Conservation (phyloP, 208 protist genomes). For the Acanthamoeba royreba region DNA sequence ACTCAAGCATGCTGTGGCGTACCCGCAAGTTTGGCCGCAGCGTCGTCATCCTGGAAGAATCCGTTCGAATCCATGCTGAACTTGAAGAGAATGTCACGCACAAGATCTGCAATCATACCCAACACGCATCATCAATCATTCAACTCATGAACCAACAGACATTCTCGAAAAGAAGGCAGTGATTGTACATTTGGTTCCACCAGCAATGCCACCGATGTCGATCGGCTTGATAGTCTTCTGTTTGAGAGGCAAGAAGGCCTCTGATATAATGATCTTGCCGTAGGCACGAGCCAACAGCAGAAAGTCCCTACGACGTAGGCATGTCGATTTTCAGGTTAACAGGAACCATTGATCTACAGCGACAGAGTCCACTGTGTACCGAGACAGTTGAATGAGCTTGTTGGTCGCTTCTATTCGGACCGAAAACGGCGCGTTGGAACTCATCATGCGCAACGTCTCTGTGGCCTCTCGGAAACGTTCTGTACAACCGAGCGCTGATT, state of each 20-base stretch:
- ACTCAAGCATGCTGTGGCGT: no score
- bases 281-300: background rate
- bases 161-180: background rate
- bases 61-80: background rate
- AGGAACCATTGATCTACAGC: no score
- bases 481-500: background rate
- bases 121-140: no score
- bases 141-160: no score
- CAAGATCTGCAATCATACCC: background rate
- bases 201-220: background rate
- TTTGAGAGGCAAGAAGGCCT: background rate
- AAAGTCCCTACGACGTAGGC: no score
- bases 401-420: background rate
- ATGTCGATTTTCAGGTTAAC: no score
- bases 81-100: background rate
- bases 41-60: background rate
- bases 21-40: background rate
- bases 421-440: background rate
- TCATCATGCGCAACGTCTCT: constrained; percentile 2
- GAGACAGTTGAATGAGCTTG: background rate
- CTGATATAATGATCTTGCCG: constrained; percentile 8
- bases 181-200: background rate
- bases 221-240: constrained; percentile 16
- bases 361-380: no score
- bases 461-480: background rate